Evolutionary conservation across 257 asterid genomes (phyloP), one percentile per base, ranked within the genome.

Genomic region (Verbascum thapsus): DNA sequence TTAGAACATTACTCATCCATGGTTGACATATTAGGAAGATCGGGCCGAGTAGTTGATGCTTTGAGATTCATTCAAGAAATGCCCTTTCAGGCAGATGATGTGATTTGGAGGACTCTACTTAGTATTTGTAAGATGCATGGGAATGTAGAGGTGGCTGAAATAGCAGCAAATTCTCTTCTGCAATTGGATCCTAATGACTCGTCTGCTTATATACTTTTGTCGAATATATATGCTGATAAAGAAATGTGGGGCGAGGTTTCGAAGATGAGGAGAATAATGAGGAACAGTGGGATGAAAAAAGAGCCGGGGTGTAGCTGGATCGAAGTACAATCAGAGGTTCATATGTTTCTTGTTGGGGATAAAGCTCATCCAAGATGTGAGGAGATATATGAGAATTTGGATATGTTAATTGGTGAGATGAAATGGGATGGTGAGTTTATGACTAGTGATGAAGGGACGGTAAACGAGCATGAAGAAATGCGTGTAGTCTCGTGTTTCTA

Each of bases 301-400:
- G 95, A 88, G 68, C 96, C 96, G 0, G 98, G 98, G 3, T 88
- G 95, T 74, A 91, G 96, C 78, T 86, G 96, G 98, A 73, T 86
- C 35, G 96, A 88, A 85, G 57, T 86, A n/a, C 85, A 79, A 61
- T 78, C 95, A 22, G 95, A 84, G 64, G 86, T 88, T 48, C 91
- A 88, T 32, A 86, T 82, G 96, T 88, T 91, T 74, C 87, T 88
- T 75, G 90, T 77, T 22, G 88, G 88, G 37, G 96, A 91, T 52
- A 88, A 84, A 83, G 87, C 94, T 50, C 98, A 91, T 81, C 95
- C 95, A 4, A 78, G 83, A 64, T 81, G 85, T 63, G 66, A 45
- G 10, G 88, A 86, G 66, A 83, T 91, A 55, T 91, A 88, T 44
- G 76, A 68, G 15, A 78, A 61, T 11, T 63, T 88, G 67, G 66